Percentiles rank a stretch among this genome's conserved stretches.
Conservation (phyloP, 805 yeast species). For the Martiniozyma abietophila region DNA sequence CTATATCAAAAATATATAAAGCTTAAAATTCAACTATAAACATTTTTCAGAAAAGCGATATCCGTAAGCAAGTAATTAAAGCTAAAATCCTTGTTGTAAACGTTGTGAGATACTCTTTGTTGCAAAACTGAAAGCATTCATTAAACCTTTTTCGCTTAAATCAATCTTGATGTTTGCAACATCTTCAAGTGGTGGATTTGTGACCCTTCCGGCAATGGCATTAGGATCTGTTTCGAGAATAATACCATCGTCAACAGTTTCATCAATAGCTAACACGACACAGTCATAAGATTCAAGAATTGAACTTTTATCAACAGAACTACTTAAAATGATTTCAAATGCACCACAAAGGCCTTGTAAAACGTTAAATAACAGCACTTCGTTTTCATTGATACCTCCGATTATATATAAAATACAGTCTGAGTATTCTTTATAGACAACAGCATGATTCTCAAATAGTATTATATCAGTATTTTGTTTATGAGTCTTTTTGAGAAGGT, state of each 20-base stretch:
- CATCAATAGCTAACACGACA: slow-evolving; percentile 81
- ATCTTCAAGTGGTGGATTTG: slow-evolving; percentile 76
- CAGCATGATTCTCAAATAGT: slow-evolving; percentile 66
- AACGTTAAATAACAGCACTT: slow-evolving; percentile 65
- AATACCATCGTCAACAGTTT: slow-evolving; percentile 88
- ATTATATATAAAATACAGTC: slow-evolving; percentile 68
- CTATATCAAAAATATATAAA: neutral
- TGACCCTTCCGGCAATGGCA: slow-evolving; percentile 81
- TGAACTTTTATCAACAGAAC: slow-evolving; percentile 67
- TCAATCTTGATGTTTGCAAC: slow-evolving; percentile 50
- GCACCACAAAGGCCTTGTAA: slow-evolving; percentile 75
- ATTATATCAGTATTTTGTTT: slow-evolving; percentile 75
- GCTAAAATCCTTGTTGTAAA: slow-evolving; percentile 30
- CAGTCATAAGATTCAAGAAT: slow-evolving; percentile 78
- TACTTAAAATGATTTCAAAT: slow-evolving; percentile 62
- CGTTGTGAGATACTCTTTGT: slow-evolving; percentile 49
- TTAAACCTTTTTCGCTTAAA: slow-evolving; percentile 62
- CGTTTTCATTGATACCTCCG: slow-evolving; percentile 78
- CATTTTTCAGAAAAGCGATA: neutral
- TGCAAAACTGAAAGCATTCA: slow-evolving; percentile 84
- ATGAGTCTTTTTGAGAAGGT: slow-evolving; percentile 64
- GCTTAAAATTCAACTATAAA: neutral
- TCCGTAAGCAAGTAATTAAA: neutral
- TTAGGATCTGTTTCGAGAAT: slow-evolving; percentile 84
- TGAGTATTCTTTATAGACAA: slow-evolving; percentile 78